A percentile compares a stretch with the other conserved stretches of the same genome.
phyloP scores from a whole-genome alignment of 2,329 filamentous ascomycete genomes.

The Diaporthe australafricana region DNA sequence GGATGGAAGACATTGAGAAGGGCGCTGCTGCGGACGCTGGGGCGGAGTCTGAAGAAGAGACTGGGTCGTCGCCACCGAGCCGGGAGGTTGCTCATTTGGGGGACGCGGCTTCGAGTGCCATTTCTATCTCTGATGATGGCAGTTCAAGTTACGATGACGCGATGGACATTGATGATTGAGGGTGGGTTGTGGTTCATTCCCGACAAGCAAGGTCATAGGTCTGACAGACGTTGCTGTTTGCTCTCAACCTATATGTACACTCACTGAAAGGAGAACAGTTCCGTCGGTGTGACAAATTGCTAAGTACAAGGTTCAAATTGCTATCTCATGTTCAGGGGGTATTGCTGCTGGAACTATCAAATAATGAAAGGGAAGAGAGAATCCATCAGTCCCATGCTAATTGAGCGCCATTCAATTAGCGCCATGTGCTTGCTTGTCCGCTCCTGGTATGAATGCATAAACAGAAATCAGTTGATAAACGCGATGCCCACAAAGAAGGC shows the following conservation, averaged over 20 bases:
- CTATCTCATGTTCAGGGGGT: constrained; percentile 24
- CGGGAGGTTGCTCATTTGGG: background rate
- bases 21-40: background rate
- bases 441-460: constrained; percentile 8
- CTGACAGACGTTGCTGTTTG: background rate
- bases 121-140: background rate
- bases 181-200: background rate
- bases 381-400: constrained; percentile 3
- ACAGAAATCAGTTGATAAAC: background rate
- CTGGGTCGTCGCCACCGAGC: background rate
- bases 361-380: background rate
- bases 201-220: background rate
- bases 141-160: background rate
- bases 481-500: background rate
- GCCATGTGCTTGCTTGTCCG: constrained; percentile 9
- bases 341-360: constrained; percentile 7
- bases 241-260: background rate
- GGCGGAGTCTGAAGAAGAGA: background rate
- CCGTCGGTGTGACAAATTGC: background rate
- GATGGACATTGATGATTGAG: background rate
- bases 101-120: background rate
- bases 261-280: background rate
- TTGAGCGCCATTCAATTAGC: no score
- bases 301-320: background rate
- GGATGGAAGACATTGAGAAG: constrained; percentile 75